Evolutionary conservation across 495 filamentous ascomycete species (phyloP), one percentile per base, ranked within the genome.

Genomic region (Aeminium ludgeri): DNA sequence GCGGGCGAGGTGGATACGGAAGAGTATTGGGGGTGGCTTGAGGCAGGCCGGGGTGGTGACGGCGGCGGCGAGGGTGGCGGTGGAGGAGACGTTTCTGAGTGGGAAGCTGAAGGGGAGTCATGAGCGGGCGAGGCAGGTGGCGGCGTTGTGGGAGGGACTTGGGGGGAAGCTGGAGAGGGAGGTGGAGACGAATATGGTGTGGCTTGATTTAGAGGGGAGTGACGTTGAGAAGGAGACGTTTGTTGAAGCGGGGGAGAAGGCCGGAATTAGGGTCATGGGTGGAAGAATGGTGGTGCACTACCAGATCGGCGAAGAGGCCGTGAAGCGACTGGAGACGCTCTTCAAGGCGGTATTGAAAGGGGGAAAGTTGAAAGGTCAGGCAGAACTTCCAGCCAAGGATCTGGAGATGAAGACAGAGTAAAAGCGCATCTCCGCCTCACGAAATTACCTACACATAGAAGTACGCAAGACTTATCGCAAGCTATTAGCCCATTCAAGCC

Each of bases 171-270:
- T 74, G 20, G 35, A 54, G 30, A 59, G 73, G 23, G 73, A 74
- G 6, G 76, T 78, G 2, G 78, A 94, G 50, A 94, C 86, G 30
- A 94, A 96, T 58, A 93, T 94, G 80, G 74, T 91, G 12, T 96
- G 86, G 87, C 48, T 93, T 42, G 80, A 92, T 59, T 58, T 93
- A 20, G 72, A 76, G 20, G 63, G 46, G 11, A 48, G 53, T 5
- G 61, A 65, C 0, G 61, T 75, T 40, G 46, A 53, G 3, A 42
- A 31, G 10, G 61, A 67, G 34, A 56, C 53, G 23, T 64, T 78
- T 25, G 60, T 66, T 15, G 57, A 63, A 41, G 51, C 70, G 12
- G 69, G 63, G 8, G 56, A 61, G 49, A 63, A 69, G 45, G 58
- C 60, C 15, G 78, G 79, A 0, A 36, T 82, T 31, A 69, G 56